These are phyloP conservation scores for Salvia splendens DNA, from an alignment of 257 asterid species.

Conservation along the genomic window DNA sequence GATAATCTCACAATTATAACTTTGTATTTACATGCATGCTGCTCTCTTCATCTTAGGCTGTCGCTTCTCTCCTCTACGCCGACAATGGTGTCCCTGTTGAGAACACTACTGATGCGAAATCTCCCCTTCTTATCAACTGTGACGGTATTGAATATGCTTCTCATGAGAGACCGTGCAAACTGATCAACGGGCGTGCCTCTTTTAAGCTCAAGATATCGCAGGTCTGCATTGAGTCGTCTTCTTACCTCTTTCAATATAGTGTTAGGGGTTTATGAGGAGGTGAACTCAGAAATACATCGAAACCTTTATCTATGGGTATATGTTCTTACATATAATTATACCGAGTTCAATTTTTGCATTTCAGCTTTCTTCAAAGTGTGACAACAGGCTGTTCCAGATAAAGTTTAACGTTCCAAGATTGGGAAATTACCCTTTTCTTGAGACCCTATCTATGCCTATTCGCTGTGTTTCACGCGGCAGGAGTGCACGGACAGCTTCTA, in stretches of 20 bases:
- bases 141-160: constrained; percentile 76
- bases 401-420: constrained; percentile 57
- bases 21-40: too few species aligned
- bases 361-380: constrained; percentile 92
- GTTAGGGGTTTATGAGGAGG: background rate
- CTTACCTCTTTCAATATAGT: too few species aligned
- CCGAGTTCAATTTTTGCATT: constrained; percentile 28
- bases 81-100: constrained; percentile 64
- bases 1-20: too few species aligned
- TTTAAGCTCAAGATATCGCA: constrained; percentile 89
- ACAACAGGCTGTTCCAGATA: constrained; percentile 73
- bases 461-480: constrained; percentile 81
- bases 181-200: constrained; percentile 70
- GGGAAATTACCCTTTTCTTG: constrained; percentile 65
- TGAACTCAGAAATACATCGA: constrained; percentile 3
- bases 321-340: constrained; percentile 10
- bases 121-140: constrained; percentile 72
- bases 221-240: constrained; percentile 40
- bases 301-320: background rate
- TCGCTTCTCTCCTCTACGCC: constrained; percentile 77
- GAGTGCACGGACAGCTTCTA: constrained; percentile 46
- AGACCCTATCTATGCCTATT: constrained; percentile 56
- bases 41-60: constrained; percentile 17
- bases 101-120: constrained; percentile 67
- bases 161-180: constrained; percentile 60